Conservation (phyloP, 805 yeast species). For the Pichia cabralensis region DNA sequence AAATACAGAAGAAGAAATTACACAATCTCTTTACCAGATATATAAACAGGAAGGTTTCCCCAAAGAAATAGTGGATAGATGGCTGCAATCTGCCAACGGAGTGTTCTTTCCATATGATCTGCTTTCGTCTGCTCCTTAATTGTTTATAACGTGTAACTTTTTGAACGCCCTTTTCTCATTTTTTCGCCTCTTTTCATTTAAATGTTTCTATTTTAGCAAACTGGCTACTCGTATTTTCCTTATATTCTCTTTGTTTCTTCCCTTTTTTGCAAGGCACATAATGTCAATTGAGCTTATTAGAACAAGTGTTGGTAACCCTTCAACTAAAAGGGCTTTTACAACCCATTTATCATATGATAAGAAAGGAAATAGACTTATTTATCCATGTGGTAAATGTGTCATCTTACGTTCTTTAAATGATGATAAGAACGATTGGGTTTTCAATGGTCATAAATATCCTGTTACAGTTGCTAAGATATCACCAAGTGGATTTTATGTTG, state of each 20-base stretch:
- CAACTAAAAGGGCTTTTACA: slow-evolving; percentile 60
- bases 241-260: not conserved
- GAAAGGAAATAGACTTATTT: slow-evolving; percentile 60
- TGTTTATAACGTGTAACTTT: no score
- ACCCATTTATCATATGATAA: slow-evolving; percentile 70
- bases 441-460: slow-evolving; percentile 54
- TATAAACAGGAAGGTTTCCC: no score
- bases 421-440: slow-evolving; percentile 36
- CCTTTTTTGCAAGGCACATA: not conserved
- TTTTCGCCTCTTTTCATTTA: no score
- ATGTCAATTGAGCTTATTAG: slow-evolving; percentile 15
- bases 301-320: slow-evolving; percentile 68
- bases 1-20: no score
- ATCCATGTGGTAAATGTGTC: slow-evolving; percentile 74
- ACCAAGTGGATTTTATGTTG: slow-evolving; percentile 83
- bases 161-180: no score
- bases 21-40: no score
- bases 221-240: no score
- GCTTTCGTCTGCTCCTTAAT: no score
- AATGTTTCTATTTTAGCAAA: no score
- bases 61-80: no score
- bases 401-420: slow-evolving; percentile 54
- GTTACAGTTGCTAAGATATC: slow-evolving; percentile 83
- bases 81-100: no score
- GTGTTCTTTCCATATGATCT: no score